A percentile compares a stretch with the other conserved stretches of the same genome.
phyloP scores from a whole-genome alignment of 345 rosid genomes.

The Carallia pectinifolia region DNA sequence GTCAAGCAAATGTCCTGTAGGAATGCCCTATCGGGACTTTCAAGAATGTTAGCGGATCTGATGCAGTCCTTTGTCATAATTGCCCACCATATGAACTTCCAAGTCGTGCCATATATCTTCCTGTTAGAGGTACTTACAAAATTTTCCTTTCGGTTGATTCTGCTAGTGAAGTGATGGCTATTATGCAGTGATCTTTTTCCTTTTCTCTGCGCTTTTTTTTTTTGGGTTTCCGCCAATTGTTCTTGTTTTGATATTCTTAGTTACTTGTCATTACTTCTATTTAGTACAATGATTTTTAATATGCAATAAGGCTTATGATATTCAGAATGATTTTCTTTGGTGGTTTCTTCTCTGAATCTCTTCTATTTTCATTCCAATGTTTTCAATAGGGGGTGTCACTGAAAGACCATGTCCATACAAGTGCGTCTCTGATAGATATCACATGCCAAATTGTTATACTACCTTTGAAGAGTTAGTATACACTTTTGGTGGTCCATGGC shows the following conservation, averaged over 20 bases:
- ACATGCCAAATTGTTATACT: slow-evolving; percentile 89
- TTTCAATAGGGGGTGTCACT: slow-evolving; percentile 71
- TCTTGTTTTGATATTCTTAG: neutral
- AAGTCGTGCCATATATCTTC: slow-evolving; percentile 56
- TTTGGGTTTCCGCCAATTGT: neutral
- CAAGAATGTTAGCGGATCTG: slow-evolving; percentile 80
- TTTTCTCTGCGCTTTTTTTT: neutral
- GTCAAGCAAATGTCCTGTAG: slow-evolving; percentile 39
- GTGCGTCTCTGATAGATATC: slow-evolving; percentile 84
- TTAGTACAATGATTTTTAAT: neutral
- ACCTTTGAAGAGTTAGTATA: slow-evolving; percentile 83
- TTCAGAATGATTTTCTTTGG: neutral
- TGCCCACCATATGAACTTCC: slow-evolving; percentile 77
- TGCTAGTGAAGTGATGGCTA: neutral
- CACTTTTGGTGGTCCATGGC: slow-evolving; percentile 97
- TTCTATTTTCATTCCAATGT: neutral
- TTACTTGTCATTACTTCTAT: neutral
- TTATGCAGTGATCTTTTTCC: neutral
- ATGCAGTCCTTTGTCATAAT: slow-evolving; percentile 53
- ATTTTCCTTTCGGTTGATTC: neutral
- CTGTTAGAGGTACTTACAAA: slow-evolving; percentile 55
- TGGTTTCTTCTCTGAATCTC: slow-evolving; percentile 11
- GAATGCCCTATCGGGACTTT: slow-evolving; percentile 94
- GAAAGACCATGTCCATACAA: slow-evolving; percentile 81
- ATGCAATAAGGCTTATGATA: neutral